Conservation (phyloP, 139 green algal species). For the Coelastrella sp. region DNA sequence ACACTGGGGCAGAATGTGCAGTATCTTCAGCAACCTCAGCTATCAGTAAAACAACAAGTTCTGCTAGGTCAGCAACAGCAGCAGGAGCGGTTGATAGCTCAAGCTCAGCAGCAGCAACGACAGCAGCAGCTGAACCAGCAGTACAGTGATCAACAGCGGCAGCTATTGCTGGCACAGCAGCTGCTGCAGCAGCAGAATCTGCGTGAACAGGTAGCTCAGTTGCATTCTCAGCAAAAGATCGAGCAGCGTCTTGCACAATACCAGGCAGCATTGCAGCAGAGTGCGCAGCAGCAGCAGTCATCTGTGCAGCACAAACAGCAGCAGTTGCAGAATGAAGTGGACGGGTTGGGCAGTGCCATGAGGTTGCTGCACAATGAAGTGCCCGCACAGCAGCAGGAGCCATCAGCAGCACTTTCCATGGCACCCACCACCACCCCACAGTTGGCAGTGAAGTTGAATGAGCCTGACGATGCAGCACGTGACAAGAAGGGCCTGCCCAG, state of each 20-base stretch:
- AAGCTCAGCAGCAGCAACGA: background rate
- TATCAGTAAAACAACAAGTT: background rate
- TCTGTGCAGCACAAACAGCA: background rate
- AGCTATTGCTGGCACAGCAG: constrained; percentile 12
- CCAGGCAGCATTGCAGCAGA: background rate
- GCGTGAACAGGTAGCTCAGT: background rate
- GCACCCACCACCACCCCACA: no score
- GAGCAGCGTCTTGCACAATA: background rate
- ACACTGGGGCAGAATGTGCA: background rate
- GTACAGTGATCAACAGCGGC: background rate
- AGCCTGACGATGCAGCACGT: no score
- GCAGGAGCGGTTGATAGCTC: background rate
- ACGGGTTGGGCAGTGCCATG: no score
- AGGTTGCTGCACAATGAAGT: no score
- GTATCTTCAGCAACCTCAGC: constrained; percentile 3
- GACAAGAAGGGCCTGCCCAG: no score
- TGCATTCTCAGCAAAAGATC: background rate
- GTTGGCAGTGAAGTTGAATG: no score
- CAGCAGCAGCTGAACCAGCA: background rate
- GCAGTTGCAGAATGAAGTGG: no score
- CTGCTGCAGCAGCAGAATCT: background rate
- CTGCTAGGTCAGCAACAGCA: background rate
- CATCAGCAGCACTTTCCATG: background rate
- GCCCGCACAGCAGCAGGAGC: background rate
- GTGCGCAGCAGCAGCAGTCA: constrained; percentile 6